Evolutionary conservation across 495 filamentous ascomycete species (phyloP), one percentile per base, ranked within the genome.

Genomic region (Aspergillus saccharolyticus): DNA sequence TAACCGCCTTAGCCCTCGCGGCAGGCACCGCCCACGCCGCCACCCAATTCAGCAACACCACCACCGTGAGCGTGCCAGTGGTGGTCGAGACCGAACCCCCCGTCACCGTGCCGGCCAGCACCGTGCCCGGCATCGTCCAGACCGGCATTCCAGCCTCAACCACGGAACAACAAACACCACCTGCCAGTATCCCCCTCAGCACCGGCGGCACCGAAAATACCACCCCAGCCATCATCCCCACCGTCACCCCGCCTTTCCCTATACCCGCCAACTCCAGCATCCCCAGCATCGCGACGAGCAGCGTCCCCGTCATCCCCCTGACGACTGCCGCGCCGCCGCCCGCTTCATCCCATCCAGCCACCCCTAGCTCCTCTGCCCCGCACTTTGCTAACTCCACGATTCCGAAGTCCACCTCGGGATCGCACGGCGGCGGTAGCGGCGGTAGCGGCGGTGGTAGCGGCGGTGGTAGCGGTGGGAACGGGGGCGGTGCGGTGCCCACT

Each of bases 1-100:
- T 59, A 42, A 20, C 56, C 39, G 60, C 58, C 18, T 46, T 66
- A 49, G 60, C 63, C 58, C 49, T 66, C 46, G 63, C 55, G 21
- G 63, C 60, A 4, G 43, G 55, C 51, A 59, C 63, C 45, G 63
- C 54, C 42, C 57, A 48, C 17, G 63, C 63, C 47, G 16, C 16
- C 2, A 24, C 24, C 10, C 22, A 50, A 15, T 15, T 24, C 12
- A 12, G 2, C 7, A 21, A 19, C 16, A 24, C 20, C 20, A 25
- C 20, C 25, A 28, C 25, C 4, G 9, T 28, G 4, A 28, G 4
- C 25, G 9, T n/a, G n/a, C n/a, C n/a, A n/a, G n/a, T n/a, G n/a
- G n/a, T n/a, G n/a, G n/a, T n/a, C n/a, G n/a, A n/a, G n/a, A n/a
- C n/a, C n/a, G n/a, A n/a, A n/a, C n/a, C 12, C 33, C 33, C 33